Base-by-base conservation (phyloP, 352 stramenopile species). In the Phytophthora ohioensis region DNA sequence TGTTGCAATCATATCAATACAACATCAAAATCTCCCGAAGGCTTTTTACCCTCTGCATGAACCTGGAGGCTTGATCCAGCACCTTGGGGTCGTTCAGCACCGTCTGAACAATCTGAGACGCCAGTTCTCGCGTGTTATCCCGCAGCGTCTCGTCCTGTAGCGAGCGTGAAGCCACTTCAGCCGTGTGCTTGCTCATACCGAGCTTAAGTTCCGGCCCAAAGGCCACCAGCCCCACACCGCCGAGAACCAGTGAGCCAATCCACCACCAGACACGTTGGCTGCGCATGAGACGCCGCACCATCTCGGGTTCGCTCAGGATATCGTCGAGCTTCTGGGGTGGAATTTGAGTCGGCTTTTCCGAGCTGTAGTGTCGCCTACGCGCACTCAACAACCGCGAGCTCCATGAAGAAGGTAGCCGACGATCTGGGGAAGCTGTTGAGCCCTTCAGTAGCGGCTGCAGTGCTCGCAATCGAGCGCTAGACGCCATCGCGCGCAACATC, bases 81-180 rank as follows among this genome's bases (percentile, higher is more conserved):
- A 95, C 88, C 47, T 95, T 91, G 17, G 86, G 80, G 70, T 95
- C 88, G 57, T 94, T 94, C 12, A 95, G 76, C 70, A 95, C 86
- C 6, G 88, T 95, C 71, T 95, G 88, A 10, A 95, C 86, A 70
- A 95, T 95, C 78, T 94, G 86, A 7, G 86, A 94, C 6, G 88
- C 88, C 45, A 95, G 62, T 47, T 94, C 77, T 21, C 86, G 79
- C 34, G 86, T 91, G 72, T 95, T 84, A 41, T 75, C 79, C 34
- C 88, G 74, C 34, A 95, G 82, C 51, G 82, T 92, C 73, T 95
- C 86, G 74, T 95, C 85, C 80, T 95, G 88, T 7, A 95, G 80
- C 34, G 86, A 93, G 46, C 88, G 82, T 35, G 84, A 91, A 52
- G 87, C 88, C 15, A 95, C 81, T n/a, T 95, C 86, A 1, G 88